phyloP scores from a whole-genome alignment of 352 stramenopile genomes.

The Hyaloperonospora brassicae region DNA sequence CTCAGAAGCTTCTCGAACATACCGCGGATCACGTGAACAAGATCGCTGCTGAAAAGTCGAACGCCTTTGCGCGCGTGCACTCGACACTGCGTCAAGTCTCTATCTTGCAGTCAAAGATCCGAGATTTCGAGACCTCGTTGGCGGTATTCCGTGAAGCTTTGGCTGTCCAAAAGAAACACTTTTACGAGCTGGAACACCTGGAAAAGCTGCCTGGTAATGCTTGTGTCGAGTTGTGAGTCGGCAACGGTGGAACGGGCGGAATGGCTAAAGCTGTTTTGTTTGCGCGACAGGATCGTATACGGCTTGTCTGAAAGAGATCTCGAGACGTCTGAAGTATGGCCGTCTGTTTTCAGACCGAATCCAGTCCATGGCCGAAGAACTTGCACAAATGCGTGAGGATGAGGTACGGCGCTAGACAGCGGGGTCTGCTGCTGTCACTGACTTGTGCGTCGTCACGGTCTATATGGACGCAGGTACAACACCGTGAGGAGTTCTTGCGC shows the following conservation, averaged over 20 bases:
- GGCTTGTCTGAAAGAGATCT: conserved; percentile 72
- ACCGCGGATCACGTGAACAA: conserved; percentile 47
- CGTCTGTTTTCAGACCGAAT: conserved; percentile 70
- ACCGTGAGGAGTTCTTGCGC: conserved; percentile 66
- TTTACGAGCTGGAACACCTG: conserved; percentile 79
- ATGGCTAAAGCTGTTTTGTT: conserved; percentile 1
- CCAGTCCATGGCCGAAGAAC: conserved; percentile 79
- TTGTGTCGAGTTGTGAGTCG: background rate
- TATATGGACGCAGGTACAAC: conserved; percentile 35
- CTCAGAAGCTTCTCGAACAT: conserved; percentile 55
- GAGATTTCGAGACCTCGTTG: conserved; percentile 85
- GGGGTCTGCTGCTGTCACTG: conserved; percentile 7
- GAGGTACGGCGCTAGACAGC: conserved; percentile 33
- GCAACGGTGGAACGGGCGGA: background rate
- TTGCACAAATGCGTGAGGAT: conserved; percentile 74
- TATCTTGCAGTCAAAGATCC: conserved; percentile 74
- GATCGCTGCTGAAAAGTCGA: conserved; percentile 46
- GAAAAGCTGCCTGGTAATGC: conserved; percentile 61
- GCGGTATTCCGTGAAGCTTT: conserved; percentile 72
- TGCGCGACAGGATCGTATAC: conserved; percentile 53
- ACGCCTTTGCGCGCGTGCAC: conserved; percentile 52
- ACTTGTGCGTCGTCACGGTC: conserved; percentile 2
- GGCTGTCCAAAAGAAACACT: conserved; percentile 72
- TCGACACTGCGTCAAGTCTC: conserved; percentile 64
- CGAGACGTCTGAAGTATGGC: conserved; percentile 62